Evolutionary conservation across 768 basidiomycete species (phyloP), one percentile per base, ranked within the genome.

Genomic region (Leccinum obscurum): DNA sequence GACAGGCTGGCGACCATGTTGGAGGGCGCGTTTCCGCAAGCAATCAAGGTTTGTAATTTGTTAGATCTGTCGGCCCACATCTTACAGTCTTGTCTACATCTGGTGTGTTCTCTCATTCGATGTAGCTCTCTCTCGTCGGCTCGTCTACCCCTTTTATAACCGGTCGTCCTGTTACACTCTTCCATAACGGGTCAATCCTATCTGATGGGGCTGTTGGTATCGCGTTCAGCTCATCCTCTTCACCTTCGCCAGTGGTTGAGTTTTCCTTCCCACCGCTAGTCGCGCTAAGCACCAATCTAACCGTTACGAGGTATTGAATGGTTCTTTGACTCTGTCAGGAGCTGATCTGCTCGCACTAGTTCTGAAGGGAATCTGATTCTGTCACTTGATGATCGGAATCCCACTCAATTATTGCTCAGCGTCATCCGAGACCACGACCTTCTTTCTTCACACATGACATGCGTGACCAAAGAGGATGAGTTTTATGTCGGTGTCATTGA

Each of bases 121-220:
- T 11, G 34, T 67, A 90, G 85, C 73, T 90, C 55, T 89, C 90
- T 4, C 78, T 92, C 20, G 71, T 88, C 22, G 87, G 86, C 0
- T 78, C 90, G 0, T 87, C 90, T 3, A 93, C 92, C 2, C 90
- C 90, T 1, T 93, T 93, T 69, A 75, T 90, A 6, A 92, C 89
- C 1, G 92, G 90, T 14, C 76, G 87, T 20, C 85, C 87, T 1
- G 83, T 87, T 30, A 92, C 91, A 0, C 76, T 93, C 10, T 85
- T 92, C 60, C 72, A 80, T 59, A 82, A 88, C 54, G 75, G 78
- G 39, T 68, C 78, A 1, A 79, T 90, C 26, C 71, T 81, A 57
- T 85, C 83, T 0, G 77, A 81, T 7, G 92, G 92, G 7, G 89
- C 90, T 4, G 83, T 92, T 11, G 92, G 90, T 0, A 58, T 93